Evolutionary conservation across 2,329 filamentous ascomycete species (phyloP).

Genomic region (Meredithiella fracta): DNA sequence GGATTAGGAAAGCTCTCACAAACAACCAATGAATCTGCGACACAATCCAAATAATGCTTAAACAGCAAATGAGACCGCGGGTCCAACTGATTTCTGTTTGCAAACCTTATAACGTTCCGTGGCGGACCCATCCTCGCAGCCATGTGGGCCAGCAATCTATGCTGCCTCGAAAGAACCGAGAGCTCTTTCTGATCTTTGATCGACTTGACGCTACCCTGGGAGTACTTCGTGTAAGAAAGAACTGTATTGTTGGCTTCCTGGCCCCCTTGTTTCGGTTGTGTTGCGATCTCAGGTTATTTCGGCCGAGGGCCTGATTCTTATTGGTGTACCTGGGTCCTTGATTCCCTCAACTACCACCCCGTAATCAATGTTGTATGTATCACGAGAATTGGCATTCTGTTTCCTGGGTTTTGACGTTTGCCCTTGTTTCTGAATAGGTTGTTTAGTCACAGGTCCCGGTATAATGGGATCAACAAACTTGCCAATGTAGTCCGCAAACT

Average conservation of each 20-base stretch:
- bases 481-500: conserved; percentile 1
- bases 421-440: too few species aligned
- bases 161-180: not conserved
- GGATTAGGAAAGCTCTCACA: conserved; percentile 8
- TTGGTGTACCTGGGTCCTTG: not conserved
- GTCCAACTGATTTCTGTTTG: conserved; percentile 4
- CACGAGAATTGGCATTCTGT: not conserved
- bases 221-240: not conserved
- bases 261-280: not conserved
- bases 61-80: conserved; percentile 12
- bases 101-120: not conserved
- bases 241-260: not conserved
- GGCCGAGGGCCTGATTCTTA: not conserved
- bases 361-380: not conserved
- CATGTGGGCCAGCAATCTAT: not conserved
- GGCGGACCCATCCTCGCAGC: not conserved
- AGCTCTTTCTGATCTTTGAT: not conserved
- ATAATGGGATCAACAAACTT: not conserved
- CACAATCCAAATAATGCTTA: conserved; percentile 12
- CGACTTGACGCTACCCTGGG: not conserved
- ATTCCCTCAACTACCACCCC: not conserved
- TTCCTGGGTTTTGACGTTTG: not conserved
- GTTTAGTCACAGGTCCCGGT: not conserved
- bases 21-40: conserved; percentile 9
- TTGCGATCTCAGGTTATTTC: not conserved